Evolutionary conservation across 208 protist genomes (phyloP).

Genomic region (Trypanosomatidae sp.): DNA sequence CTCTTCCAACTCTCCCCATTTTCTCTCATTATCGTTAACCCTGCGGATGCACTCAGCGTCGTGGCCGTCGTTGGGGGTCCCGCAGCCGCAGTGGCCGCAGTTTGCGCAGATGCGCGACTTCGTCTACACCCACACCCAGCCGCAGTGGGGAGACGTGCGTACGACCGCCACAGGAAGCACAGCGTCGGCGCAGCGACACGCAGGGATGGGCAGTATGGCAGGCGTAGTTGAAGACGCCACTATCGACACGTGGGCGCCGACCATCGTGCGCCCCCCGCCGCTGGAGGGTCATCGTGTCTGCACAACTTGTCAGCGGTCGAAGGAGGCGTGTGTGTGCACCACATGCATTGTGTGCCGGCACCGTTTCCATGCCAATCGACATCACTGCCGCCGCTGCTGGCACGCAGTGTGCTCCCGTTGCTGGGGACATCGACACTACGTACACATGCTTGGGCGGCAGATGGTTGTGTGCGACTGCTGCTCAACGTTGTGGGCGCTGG

Average conservation of each 20-base stretch:
- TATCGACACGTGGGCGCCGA: slow-evolving; percentile 5
- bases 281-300: slow-evolving; percentile 39
- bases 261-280: slow-evolving; percentile 28
- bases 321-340: slow-evolving; percentile 53
- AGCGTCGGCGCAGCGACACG: background rate
- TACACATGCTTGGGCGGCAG: slow-evolving; percentile 46
- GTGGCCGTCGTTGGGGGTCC: background rate
- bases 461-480: slow-evolving; percentile 63
- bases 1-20: background rate
- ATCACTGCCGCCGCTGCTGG: slow-evolving; percentile 83
- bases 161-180: background rate
- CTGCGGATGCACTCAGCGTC: background rate
- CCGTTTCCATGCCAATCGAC: slow-evolving; percentile 34
- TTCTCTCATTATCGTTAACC: background rate
- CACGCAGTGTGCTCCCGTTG: slow-evolving; percentile 56
- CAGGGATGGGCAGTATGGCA: background rate
- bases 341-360: slow-evolving; percentile 43
- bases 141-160: slow-evolving; percentile 41
- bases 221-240: background rate
- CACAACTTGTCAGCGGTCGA: slow-evolving; percentile 40
- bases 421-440: slow-evolving; percentile 44
- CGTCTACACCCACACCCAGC: slow-evolving; percentile 55
- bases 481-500: slow-evolving; percentile 55
- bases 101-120: slow-evolving; percentile 31
- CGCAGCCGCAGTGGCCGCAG: slow-evolving; percentile 48